Base-by-base conservation (phyloP, 2,329 filamentous ascomycete genomes). In the Westerdykella aurantiaca region DNA sequence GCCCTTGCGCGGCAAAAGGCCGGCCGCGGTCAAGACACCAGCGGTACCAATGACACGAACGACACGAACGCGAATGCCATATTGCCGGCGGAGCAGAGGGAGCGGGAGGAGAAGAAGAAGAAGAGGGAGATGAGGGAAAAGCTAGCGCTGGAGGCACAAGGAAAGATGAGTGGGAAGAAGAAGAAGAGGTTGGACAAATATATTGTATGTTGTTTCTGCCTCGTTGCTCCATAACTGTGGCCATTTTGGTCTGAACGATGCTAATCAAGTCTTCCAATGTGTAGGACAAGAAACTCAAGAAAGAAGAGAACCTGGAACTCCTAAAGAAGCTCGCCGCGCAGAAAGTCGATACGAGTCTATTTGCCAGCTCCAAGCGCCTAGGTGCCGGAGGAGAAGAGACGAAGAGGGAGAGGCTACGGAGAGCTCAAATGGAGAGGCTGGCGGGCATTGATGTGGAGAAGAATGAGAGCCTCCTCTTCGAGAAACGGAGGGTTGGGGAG, bases 271-370 rank as follows among this genome's bases (percentile, higher is more conserved):
- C 33, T 21, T 37, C 7, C 14, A 9, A 9, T 6, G 7, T 29
- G 14, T 56, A 79, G 76, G 90, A 97, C 58, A 93, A 79, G 46
- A 98, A 98, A 75, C 74, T 98, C 37, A 86, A 83, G 67, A 96
- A 95, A 67, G 93, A 98, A 62, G 91, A 97, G 67, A 95, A 88
- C 58, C 76, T 87, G 22, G 85, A 82, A 44, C 73, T 98, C 23
- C 76, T 97, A 56, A 86, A 86, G 61, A 90, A 93, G 63, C 76
- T 98, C 21, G 86, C 87, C 14, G 76, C 81, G 48, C 77, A 81
- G 43, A 89, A 85, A 60, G 79, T 93, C 53, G 90, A 97, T 63
- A 95, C 88, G 1, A 87, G 79, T 49, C 72, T 88, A 16, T 84
- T 95, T 48, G 77, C 82, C 45, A 95, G 88, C 64, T 86, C 85